Percentiles rank a stretch among this genome's conserved stretches.
Conservation (phyloP, 2,329 filamentous ascomycete genomes). For the Cladobotryum protrusum region DNA sequence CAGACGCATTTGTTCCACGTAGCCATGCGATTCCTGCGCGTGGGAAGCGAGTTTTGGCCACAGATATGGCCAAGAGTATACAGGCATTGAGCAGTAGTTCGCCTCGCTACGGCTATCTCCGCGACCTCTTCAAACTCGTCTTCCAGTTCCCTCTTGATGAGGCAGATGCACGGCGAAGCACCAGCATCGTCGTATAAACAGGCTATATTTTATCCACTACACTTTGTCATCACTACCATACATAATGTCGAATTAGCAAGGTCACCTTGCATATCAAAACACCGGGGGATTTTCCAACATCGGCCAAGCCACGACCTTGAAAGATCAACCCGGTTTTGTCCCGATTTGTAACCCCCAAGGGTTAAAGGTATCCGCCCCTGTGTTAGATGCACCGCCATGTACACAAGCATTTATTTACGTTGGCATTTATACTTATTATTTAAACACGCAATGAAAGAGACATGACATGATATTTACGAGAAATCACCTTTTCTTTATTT, state of each 20-base stretch:
- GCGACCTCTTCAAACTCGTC: slow-evolving; percentile 75
- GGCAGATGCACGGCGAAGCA: slow-evolving; percentile 58
- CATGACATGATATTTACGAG: not conserved
- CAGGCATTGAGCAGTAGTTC: slow-evolving; percentile 64
- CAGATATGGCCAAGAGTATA: slow-evolving; percentile 77
- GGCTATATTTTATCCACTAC: not conserved
- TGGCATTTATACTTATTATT: too few relatives aligned
- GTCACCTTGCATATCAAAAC: not conserved
- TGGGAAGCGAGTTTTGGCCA: slow-evolving; percentile 56
- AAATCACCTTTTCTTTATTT: slow-evolving; percentile 4
- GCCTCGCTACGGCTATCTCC: slow-evolving; percentile 67
- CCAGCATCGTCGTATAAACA: slow-evolving; percentile 51
- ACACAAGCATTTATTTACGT: too few relatives aligned
- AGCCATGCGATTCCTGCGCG: slow-evolving; percentile 38
- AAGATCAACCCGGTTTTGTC: too few relatives aligned
- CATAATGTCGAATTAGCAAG: not conserved
- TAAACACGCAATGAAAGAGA: not conserved
- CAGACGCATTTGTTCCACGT: slow-evolving; percentile 54
- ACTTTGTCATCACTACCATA: not conserved
- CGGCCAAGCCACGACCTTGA: too few relatives aligned
- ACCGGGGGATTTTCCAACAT: too few relatives aligned
- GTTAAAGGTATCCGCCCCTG: too few relatives aligned
- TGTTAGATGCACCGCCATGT: too few relatives aligned
- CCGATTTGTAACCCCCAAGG: too few relatives aligned
- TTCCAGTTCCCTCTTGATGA: slow-evolving; percentile 83